Evolutionary conservation across 495 filamentous ascomycete species (phyloP).

Genomic region (Saxophila tyrrhenica): DNA sequence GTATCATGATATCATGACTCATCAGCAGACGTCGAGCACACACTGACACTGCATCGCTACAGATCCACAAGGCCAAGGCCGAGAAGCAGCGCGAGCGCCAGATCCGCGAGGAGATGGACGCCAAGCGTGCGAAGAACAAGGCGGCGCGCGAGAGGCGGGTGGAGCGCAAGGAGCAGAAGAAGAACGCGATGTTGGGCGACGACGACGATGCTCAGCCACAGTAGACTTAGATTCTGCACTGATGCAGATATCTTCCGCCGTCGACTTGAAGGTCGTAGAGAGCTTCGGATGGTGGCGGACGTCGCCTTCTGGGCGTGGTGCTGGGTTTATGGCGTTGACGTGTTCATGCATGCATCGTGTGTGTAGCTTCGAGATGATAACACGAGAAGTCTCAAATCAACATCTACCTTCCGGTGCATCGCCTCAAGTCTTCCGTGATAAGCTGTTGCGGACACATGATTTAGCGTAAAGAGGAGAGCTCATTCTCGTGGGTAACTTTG

Average conservation of each 20-base stretch:
- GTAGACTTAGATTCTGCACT: slow-evolving; percentile 4
- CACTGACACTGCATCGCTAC: slow-evolving; percentile 8
- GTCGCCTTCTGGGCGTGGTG: neutral
- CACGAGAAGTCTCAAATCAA: neutral
- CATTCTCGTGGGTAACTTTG: neutral
- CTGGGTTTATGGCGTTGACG: neutral
- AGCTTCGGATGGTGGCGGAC: neutral
- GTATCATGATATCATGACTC: slow-evolving; percentile 38
- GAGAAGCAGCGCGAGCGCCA: slow-evolving; percentile 90
- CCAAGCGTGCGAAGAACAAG: slow-evolving; percentile 99
- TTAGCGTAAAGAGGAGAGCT: neutral
- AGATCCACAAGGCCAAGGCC: slow-evolving; percentile 99
- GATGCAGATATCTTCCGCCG: neutral
- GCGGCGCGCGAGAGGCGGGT: slow-evolving; percentile 92
- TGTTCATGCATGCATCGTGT: neutral
- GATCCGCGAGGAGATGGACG: slow-evolving; percentile 99
- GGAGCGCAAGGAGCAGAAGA: slow-evolving; percentile 81
- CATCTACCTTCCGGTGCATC: neutral
- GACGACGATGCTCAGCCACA: slow-evolving; percentile 47
- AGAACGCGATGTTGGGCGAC: slow-evolving; percentile 66
- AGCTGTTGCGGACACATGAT: neutral
- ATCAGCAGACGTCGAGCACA: slow-evolving; percentile 6
- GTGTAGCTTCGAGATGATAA: neutral
- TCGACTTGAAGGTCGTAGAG: neutral
- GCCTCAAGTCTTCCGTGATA: neutral